Base-by-base conservation (phyloP, 345 rosid species). In the Bruguiera sexangula region DNA sequence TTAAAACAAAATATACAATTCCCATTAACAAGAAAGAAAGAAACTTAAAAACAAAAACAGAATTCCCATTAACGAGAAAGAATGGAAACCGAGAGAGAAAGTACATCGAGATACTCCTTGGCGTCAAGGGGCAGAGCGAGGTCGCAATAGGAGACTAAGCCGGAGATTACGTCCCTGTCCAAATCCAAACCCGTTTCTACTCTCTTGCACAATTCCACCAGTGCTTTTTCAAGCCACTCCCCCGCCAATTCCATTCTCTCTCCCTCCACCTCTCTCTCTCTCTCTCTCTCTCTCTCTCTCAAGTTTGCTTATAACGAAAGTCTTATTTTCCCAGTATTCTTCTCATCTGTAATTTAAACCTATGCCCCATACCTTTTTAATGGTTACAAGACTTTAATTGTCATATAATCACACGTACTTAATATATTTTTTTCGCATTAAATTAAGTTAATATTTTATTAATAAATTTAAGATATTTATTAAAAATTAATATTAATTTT, bases 31-130 rank as follows among this genome's bases (percentile, higher is more conserved):
- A 37, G 2, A 37, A 37, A 36, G 39, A 36, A 36, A 37, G 43
- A 22, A 54, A 21, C n/a, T 54, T 19, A 1, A 53, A 2, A 22
- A 21, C 6, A 55, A 3, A n/a, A 21, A 48, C 52, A n/a, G 16
- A 3, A 8, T 21, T 8, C 21, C 15, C 37, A 34, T 55, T 0
- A 18, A 34, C 20, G 10, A 62, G 7, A 61, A 30, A 26, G n/a
- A 15, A 11, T 27, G 20, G 15, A 69, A 29, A 51, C n/a, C 4
- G 26, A 71, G 48, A 6, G 30, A 18, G 63, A 69, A 8, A 66
- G 82, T 88, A 94, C 97, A 68, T 91, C 95, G 71, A 94, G 96
- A 73, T 94, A 94, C 70, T 91, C 98, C 75, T 91, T 89, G 72
- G 98, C 97, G 68, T 94, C 98, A 50, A 86, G 83, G 32, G 97